These are phyloP conservation scores for Fusarium dlaminii DNA, from an alignment of 2,329 filamentous ascomycete species.

Conservation along the genomic window DNA sequence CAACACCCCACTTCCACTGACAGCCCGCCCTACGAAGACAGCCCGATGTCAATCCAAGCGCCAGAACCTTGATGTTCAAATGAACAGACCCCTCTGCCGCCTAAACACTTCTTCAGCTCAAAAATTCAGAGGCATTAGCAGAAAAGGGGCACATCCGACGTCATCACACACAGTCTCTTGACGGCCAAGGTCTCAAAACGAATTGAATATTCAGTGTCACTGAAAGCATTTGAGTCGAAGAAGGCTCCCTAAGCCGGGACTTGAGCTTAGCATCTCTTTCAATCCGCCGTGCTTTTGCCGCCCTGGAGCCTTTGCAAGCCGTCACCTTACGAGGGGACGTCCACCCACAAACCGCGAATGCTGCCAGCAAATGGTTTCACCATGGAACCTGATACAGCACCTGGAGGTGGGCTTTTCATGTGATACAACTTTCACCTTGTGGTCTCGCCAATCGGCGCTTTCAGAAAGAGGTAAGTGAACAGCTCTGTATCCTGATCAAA, in stretches of 20 bases:
- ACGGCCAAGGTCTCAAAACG: rapidly evolving
- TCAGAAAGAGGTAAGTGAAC: too few relatives aligned
- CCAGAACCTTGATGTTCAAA: too few relatives aligned
- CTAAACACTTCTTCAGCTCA: rapidly evolving
- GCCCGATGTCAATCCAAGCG: rapidly evolving
- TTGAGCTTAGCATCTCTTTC: too few relatives aligned
- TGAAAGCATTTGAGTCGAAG: neutral
- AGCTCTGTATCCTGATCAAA: too few relatives aligned
- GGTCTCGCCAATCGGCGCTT: rapidly evolving
- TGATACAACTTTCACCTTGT: rapidly evolving
- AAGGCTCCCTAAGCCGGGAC: rapidly evolving
- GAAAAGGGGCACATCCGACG: neutral
- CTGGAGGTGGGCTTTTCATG: rapidly evolving
- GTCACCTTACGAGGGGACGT: rapidly evolving
- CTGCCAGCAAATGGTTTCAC: too few relatives aligned
- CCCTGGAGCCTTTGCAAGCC: rapidly evolving
- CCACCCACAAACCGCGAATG: rapidly evolving
- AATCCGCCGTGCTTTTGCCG: rapidly evolving
- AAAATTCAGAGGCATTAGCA: rapidly evolving
- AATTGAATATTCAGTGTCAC: neutral
- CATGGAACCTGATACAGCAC: rapidly evolving
- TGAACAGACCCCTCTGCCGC: neutral
- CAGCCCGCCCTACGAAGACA: neutral
- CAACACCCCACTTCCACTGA: neutral
- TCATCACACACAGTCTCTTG: neutral